Evolutionary conservation across 805 yeast genomes (phyloP).

Genomic region (Ogataea angusta): DNA sequence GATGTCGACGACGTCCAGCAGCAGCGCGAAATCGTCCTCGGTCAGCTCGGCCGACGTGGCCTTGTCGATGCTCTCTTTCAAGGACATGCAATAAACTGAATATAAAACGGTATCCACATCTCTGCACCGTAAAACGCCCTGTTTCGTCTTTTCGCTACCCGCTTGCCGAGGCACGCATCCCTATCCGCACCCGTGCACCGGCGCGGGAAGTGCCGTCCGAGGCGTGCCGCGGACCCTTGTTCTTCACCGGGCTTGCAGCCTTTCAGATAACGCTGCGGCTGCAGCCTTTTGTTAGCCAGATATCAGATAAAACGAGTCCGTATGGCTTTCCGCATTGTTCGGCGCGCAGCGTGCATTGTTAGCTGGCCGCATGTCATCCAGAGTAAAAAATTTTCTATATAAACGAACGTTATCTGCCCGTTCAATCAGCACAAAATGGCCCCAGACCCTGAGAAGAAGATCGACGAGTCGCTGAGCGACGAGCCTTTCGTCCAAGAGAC

Average conservation of each 20-base stretch:
- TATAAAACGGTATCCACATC: not conserved
- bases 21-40: conserved; percentile 64
- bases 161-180: not conserved
- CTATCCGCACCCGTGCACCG: conserved; percentile 1
- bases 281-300: not conserved
- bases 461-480: conserved; percentile 23
- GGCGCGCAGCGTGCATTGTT: not conserved
- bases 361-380: not conserved
- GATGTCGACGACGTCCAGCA: conserved; percentile 63
- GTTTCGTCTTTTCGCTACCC: not conserved
- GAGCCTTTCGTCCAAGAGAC: conserved; percentile 25
- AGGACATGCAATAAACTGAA: conserved; percentile 12
- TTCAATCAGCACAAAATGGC: conserved; percentile 7
- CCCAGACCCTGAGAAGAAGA: conserved; percentile 27
- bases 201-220: conserved; percentile 5
- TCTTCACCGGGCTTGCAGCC: not conserved
- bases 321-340: conserved; percentile 2
- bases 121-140: conserved; percentile 1
- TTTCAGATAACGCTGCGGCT: conserved; percentile 1
- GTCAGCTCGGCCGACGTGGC: conserved; percentile 66
- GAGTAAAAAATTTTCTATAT: conserved; percentile 1
- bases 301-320: not conserved
- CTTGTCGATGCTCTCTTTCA: conserved; percentile 30
- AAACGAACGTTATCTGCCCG: not conserved
- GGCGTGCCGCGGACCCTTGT: conserved; percentile 4